These are phyloP conservation scores for Penicillium mononematosum DNA, from an alignment of 495 filamentous ascomycete genomes.

Conservation along the genomic window DNA sequence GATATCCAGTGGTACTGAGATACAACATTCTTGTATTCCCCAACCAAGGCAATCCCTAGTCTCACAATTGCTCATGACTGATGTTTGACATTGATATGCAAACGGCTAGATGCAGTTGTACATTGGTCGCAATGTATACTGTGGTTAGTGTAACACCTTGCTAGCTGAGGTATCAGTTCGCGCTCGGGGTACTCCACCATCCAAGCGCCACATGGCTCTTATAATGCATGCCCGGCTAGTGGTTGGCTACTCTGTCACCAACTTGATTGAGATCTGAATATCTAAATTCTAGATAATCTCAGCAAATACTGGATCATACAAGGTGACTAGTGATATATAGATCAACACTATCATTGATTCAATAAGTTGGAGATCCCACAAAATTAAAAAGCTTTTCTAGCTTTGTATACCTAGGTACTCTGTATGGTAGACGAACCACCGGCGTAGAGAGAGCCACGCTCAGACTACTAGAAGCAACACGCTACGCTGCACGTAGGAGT, in stretches of 20 bases:
- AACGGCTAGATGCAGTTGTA: neutral
- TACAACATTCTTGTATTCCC: neutral
- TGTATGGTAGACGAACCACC: too few relatives aligned
- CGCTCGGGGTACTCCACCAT: neutral
- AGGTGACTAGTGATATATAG: neutral
- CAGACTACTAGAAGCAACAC: neutral
- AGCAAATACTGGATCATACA: neutral
- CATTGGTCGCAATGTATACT: neutral
- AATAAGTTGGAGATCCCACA: neutral
- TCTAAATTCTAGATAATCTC: neutral
- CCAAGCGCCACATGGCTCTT: neutral
- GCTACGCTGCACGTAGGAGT: neutral
- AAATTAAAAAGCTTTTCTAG: neutral
- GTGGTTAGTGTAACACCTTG: neutral
- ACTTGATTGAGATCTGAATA: neutral
- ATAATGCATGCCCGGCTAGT: neutral
- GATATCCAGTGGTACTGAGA: constrained; percentile 15
- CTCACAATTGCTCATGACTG: neutral
- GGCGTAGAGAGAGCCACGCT: neutral
- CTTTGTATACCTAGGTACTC: neutral
- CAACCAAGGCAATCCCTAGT: neutral
- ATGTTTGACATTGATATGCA: neutral
- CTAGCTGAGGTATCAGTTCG: neutral
- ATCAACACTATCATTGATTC: neutral
- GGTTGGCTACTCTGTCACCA: neutral